Base-by-base conservation (phyloP, 2,329 filamentous ascomycete genomes). In the Aspergillus novoparasiticus region DNA sequence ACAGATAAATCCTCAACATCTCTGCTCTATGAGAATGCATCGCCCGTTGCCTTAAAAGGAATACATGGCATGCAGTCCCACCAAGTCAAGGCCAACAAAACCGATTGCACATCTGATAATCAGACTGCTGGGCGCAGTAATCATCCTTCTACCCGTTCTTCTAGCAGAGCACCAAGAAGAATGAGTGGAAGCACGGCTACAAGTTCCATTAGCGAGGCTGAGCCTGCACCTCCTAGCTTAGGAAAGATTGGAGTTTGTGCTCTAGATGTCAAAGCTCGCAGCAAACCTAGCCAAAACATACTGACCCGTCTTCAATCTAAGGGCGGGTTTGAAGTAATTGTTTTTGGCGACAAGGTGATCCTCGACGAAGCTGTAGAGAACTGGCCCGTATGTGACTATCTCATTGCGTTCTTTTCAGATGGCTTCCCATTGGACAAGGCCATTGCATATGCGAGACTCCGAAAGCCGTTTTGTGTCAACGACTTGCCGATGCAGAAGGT, bases 331-430 rank as follows among this genome's bases (percentile, higher is more conserved):
- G 94, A 99, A 72, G 94, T 98, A 28, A 90, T 96, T 65, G 94
- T 99, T 14, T 99, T 99, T 81, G 96, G 95, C 55, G 95, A 99
- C 82, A 99, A 99, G 80, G 94, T 97, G 50, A 99, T 99, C 69
- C 84, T 99, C 41, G 95, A 99, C 73, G 95, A 99, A 86, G 92
- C 91, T 66, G 90, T 97, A 61, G 93, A 96, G 79, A 96, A 97
- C 75, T 97, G 94, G 94, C 94, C 94, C 21, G 88, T 96, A 60
- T 96, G 93, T 78, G 95, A 99, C 80, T 99, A 96, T 73, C 81
- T 99, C 61, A 97, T 99, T 73, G 97, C 94, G 3, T 99, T 99
- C 81, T 99, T 98, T 79, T 98, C 94, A 0, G 94, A 97, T 76
- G 95, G 95, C 0, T 99, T 99, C 70, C 95, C 95, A 0, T 82